A percentile compares a stretch with the other conserved stretches of the same genome.
phyloP scores from a whole-genome alignment of 208 protist species.

The Wallacemonas sp. region DNA sequence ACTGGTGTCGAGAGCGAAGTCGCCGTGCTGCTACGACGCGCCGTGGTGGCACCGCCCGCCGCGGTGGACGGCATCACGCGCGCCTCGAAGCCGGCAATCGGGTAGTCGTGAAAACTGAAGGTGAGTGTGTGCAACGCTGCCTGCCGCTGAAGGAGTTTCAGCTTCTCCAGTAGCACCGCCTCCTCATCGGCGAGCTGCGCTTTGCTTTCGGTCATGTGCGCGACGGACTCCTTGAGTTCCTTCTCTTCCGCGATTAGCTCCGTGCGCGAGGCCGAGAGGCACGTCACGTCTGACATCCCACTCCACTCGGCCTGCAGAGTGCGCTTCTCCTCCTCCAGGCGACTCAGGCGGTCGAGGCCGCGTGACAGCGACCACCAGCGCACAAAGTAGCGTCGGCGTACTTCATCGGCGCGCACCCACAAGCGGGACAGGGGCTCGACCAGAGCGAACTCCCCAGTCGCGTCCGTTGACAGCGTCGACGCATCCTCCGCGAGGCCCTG shows the following conservation, averaged over 20 bases:
- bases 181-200: constrained; percentile 10
- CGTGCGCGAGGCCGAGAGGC: constrained; percentile 24
- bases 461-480: neutral
- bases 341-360: constrained; percentile 29
- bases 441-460: constrained; percentile 14
- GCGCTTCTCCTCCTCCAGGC: constrained; percentile 39
- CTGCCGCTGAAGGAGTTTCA: constrained; percentile 18
- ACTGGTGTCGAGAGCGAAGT: neutral
- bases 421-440: constrained; percentile 39
- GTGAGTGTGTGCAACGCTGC: constrained; percentile 25
- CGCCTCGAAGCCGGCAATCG: constrained; percentile 4
- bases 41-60: neutral
- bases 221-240: constrained; percentile 20
- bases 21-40: neutral
- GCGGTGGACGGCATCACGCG: neutral
- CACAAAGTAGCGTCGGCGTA: constrained; percentile 42
- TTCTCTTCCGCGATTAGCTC: constrained; percentile 28
- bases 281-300: constrained; percentile 1
- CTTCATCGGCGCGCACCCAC: constrained; percentile 21
- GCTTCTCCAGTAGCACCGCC: constrained; percentile 10
- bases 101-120: constrained; percentile 15
- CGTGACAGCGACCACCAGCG: constrained; percentile 51
- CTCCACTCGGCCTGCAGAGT: constrained; percentile 61
- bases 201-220: constrained; percentile 16
- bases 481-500: neutral